These are phyloP conservation scores for Thermothielavioides terrestris DNA, from an alignment of 495 filamentous ascomycete genomes.

Conservation along the genomic window DNA sequence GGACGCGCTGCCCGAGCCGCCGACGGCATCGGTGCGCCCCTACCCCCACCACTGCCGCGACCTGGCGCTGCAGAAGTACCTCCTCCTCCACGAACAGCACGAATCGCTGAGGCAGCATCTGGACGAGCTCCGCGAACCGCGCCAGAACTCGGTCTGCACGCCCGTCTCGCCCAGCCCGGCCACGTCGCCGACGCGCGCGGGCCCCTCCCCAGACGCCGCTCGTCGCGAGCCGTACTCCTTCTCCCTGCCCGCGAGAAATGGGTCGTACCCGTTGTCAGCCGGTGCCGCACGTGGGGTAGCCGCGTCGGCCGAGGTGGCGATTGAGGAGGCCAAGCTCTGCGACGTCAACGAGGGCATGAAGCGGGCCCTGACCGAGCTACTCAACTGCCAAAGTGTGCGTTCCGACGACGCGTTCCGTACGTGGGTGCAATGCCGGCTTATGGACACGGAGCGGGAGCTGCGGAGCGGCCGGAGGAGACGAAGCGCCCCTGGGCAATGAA, in stretches of 20 bases:
- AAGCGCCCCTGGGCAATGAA: constrained; percentile 26
- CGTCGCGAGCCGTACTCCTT: constrained; percentile 12
- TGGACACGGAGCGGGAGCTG: constrained; percentile 57
- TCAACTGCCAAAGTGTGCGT: constrained; percentile 53
- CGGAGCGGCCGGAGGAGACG: constrained; percentile 37
- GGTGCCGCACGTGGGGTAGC: constrained; percentile 25
- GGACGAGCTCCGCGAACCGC: constrained; percentile 33
- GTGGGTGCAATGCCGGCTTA: constrained; percentile 55
- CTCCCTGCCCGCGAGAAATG: constrained; percentile 17
- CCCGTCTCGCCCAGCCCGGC: constrained; percentile 29
- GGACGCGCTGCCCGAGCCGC: constrained; percentile 14
- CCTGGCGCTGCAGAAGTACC: constrained; percentile 48
- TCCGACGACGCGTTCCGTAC: constrained; percentile 46
- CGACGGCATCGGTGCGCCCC: constrained; percentile 3
- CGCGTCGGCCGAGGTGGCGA: constrained; percentile 34
- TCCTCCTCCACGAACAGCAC: constrained; percentile 47
- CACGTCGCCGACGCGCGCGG: constrained; percentile 24
- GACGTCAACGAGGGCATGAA: constrained; percentile 59
- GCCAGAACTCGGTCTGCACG: constrained; percentile 17
- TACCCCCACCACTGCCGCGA: constrained; percentile 31
- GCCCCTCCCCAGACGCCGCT: constrained; percentile 2
- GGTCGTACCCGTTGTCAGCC: not conserved
- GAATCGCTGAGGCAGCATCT: constrained; percentile 44
- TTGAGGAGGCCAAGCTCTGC: constrained; percentile 46
- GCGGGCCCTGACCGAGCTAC: constrained; percentile 53